Percentiles rank a stretch among this genome's conserved stretches.
Evolutionary conservation across 2,329 filamentous ascomycete genomes (phyloP).

Genomic region (Sordariomycetes sp.): DNA sequence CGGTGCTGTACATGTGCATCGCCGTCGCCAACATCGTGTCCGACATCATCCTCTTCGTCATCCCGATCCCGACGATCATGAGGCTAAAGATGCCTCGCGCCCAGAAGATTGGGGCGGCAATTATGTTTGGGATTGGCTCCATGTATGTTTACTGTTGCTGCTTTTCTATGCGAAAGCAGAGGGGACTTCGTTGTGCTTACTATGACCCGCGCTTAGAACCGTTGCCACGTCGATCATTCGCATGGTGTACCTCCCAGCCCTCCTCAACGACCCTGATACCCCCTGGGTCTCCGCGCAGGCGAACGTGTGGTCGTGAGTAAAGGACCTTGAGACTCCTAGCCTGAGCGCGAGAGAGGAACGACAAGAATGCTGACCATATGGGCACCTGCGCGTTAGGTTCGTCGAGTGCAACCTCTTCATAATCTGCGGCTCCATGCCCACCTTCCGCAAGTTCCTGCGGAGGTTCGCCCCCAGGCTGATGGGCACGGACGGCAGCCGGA

Average conservation of each 20-base stretch:
- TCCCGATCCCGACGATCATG: slow-evolving; percentile 34
- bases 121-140: slow-evolving; percentile 32
- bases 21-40: slow-evolving; percentile 34
- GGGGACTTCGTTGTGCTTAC: neutral
- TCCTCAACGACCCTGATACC: slow-evolving; percentile 14
- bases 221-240: slow-evolving; percentile 21
- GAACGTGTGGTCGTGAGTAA: slow-evolving; percentile 17
- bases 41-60: slow-evolving; percentile 31
- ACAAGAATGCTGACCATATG: neutral
- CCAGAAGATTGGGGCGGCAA: slow-evolving; percentile 32
- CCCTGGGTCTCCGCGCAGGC: slow-evolving; percentile 18
- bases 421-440: slow-evolving; percentile 27
- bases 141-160: slow-evolving; percentile 13
- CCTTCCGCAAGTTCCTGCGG: slow-evolving; percentile 25
- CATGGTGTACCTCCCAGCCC: slow-evolving; percentile 14
- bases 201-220: slow-evolving; percentile 13
- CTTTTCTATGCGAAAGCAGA: neutral
- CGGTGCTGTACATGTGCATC: slow-evolving; percentile 36
- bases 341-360: neutral
- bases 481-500: slow-evolving; percentile 4
- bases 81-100: slow-evolving; percentile 30
- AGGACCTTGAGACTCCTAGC: too few relatives aligned
- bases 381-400: slow-evolving; percentile 10
- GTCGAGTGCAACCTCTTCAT: slow-evolving; percentile 28
- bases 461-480: slow-evolving; percentile 22